Evolutionary conservation across 202 grass and related monocot species (phyloP).

Genomic region (Bolboschoenoplectus hybrid): DNA sequence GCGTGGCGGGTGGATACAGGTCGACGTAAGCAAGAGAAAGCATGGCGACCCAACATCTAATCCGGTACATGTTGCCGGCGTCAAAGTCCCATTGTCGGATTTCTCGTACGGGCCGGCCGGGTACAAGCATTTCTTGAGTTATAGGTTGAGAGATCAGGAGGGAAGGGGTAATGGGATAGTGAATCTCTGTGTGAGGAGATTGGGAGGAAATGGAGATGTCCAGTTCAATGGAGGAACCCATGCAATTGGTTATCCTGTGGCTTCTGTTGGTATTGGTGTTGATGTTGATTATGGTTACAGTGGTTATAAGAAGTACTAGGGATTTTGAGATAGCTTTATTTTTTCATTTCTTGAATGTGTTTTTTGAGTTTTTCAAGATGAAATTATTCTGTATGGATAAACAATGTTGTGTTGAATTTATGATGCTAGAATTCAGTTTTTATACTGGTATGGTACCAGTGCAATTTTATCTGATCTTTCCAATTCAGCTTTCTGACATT

Average conservation of each 20-base stretch:
- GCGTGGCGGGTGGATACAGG: slow-evolving; percentile 32
- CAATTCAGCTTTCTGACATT: slow-evolving; percentile 1
- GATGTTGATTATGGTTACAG: slow-evolving; percentile 34
- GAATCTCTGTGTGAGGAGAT: slow-evolving; percentile 64
- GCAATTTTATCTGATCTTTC: background rate
- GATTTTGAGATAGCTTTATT: background rate
- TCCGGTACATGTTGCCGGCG: slow-evolving; percentile 40
- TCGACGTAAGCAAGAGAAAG: slow-evolving; percentile 25
- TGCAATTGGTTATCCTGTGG: slow-evolving; percentile 35
- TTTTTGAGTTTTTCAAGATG: background rate
- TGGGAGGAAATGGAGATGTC: slow-evolving; percentile 21
- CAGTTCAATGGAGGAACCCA: background rate
- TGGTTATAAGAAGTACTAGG: slow-evolving; percentile 4
- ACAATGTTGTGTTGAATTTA: background rate
- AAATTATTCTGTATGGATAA: background rate
- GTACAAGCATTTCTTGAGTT: slow-evolving; percentile 75
- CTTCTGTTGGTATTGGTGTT: background rate
- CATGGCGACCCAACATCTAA: background rate
- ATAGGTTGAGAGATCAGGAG: slow-evolving; percentile 46
- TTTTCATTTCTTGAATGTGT: background rate
- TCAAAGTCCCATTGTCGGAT: slow-evolving; percentile 51
- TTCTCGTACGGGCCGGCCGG: slow-evolving; percentile 52
- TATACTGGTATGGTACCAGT: background rate
- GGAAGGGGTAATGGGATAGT: slow-evolving; percentile 54
- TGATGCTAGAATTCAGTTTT: background rate